Percentiles rank a stretch among this genome's conserved stretches.
These are phyloP conservation scores for Exobasidium rhododendri DNA, from an alignment of 1,284 basidiomycete genomes.

Conservation along the genomic window DNA sequence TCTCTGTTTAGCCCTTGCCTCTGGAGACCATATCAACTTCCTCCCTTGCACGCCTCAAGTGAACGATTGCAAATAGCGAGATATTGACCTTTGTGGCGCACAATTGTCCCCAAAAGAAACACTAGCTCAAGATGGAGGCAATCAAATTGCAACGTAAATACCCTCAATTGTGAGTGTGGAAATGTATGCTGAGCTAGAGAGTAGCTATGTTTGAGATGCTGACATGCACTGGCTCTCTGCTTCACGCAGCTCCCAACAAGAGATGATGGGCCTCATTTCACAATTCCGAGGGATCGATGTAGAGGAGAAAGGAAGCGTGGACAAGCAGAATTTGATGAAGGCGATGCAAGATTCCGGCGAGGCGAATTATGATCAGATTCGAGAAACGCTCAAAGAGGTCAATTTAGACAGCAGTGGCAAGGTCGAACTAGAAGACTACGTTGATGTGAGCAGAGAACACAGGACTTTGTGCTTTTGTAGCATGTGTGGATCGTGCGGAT, in stretches of 20 bases:
- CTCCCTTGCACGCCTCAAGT: too few species aligned
- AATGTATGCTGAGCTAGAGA: too few species aligned
- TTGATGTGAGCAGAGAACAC: slow-evolving; percentile 67
- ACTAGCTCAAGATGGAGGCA: slow-evolving; percentile 71
- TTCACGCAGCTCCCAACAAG: slow-evolving; percentile 49
- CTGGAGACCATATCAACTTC: too few species aligned
- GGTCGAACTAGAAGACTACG: slow-evolving; percentile 96
- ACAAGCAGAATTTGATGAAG: slow-evolving; percentile 48
- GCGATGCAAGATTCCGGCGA: slow-evolving; percentile 43
- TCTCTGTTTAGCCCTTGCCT: too few species aligned
- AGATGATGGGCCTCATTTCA: slow-evolving; percentile 52
- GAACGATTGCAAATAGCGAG: too few species aligned
- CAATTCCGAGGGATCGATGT: slow-evolving; percentile 49
- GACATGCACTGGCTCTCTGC: not conserved
- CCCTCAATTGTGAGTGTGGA: slow-evolving; percentile 88
- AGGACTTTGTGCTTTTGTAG: not conserved
- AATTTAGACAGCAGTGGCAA: slow-evolving; percentile 91
- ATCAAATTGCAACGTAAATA: slow-evolving; percentile 88
- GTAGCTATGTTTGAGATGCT: too few species aligned
- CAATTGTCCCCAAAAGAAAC: too few species aligned
- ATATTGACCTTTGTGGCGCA: too few species aligned
- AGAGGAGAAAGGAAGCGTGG: slow-evolving; percentile 49
- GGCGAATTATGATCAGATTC: slow-evolving; percentile 48
- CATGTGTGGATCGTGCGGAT: not conserved
- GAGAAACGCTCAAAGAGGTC: slow-evolving; percentile 85